phyloP scores from a whole-genome alignment of 169 alveolate species.

The Eimeria nieschulzi region DNA sequence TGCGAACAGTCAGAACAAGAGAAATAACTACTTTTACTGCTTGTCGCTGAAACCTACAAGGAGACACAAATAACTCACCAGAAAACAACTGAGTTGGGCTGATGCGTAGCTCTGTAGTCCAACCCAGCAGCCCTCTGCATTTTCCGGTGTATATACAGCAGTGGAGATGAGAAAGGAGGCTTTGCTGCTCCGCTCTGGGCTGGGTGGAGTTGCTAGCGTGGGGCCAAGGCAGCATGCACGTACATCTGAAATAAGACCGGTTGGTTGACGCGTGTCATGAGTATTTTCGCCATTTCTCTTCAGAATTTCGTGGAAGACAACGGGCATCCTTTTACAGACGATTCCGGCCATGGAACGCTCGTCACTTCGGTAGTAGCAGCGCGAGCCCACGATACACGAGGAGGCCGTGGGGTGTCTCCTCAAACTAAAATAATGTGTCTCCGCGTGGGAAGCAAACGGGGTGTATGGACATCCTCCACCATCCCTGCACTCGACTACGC shows the following conservation, averaged over 20 bases:
- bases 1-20: no score
- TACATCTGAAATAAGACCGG: not conserved
- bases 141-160: not conserved
- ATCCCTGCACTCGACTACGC: constrained; percentile 83
- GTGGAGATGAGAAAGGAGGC: not conserved
- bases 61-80: no score
- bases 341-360: constrained; percentile 84
- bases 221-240: not conserved
- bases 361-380: constrained; percentile 86
- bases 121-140: not conserved
- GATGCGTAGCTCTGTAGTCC: no score
- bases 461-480: constrained; percentile 72
- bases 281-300: not conserved
- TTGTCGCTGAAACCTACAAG: no score
- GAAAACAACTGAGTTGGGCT: no score
- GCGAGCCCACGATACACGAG: constrained; percentile 79
- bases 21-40: no score
- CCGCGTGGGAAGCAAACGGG: constrained; percentile 69
- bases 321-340: constrained; percentile 81
- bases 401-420: constrained; percentile 80
- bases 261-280: not conserved
- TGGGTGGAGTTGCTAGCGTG: not conserved
- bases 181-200: not conserved
- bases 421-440: constrained; percentile 71
- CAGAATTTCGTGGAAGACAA: constrained; percentile 82